These are phyloP conservation scores for Trichoderma sp. DNA, from an alignment of 2,329 filamentous ascomycete genomes.

Conservation along the genomic window DNA sequence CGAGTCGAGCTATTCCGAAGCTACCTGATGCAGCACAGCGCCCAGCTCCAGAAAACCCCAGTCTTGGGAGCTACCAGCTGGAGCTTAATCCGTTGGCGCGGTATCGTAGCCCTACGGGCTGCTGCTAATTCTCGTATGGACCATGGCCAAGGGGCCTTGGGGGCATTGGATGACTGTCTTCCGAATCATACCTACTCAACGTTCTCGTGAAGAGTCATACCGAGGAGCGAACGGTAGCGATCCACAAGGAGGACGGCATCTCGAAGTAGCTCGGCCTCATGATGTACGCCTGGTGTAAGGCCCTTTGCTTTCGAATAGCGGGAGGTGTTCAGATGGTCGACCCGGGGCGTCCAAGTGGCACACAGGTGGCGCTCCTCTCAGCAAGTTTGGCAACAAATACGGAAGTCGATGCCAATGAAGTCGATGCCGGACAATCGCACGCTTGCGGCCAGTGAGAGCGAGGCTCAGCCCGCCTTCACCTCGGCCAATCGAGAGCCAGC, in stretches of 20 bases:
- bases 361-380: neutral
- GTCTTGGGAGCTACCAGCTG: slow-evolving; percentile 11
- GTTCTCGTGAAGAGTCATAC: neutral
- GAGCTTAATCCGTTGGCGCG: slow-evolving; percentile 16
- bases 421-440: neutral
- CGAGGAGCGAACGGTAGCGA: too few species aligned
- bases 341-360: slow-evolving; percentile 4
- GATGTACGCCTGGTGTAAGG: too few species aligned
- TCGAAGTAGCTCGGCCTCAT: too few species aligned
- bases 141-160: neutral
- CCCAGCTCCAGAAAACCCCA: neutral
- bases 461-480: neutral
- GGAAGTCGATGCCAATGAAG: neutral
- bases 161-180: neutral
- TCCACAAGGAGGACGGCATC: too few species aligned
- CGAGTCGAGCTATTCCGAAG: slow-evolving; percentile 22
- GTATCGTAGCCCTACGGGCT: slow-evolving; percentile 15
- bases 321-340: neutral
- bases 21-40: neutral
- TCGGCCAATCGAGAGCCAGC: neutral
- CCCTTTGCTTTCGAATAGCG: neutral
- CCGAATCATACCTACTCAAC: neutral
- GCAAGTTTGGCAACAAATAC: neutral
- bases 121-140: neutral
- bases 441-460: neutral